Evolutionary conservation across 2,329 filamentous ascomycete genomes (phyloP).

Genomic region (Phaeosphaeriaceae sp.): DNA sequence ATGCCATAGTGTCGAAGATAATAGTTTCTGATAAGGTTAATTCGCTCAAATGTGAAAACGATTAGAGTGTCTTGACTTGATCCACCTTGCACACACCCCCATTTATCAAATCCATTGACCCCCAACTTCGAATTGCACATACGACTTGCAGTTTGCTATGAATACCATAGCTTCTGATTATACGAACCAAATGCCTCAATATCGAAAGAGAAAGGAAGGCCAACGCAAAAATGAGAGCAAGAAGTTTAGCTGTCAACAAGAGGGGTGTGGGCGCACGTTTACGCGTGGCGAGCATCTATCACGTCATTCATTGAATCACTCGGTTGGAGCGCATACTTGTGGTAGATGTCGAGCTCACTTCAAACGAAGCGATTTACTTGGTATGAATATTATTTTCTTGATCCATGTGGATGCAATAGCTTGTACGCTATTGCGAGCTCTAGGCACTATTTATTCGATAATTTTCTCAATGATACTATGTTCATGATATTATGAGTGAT

Average conservation of each 20-base stretch:
- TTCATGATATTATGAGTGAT: no score
- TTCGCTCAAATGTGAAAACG: conserved; percentile 11
- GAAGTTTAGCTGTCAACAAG: conserved; percentile 71
- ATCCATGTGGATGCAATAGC: background rate
- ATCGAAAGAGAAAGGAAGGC: conserved; percentile 69
- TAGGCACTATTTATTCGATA: background rate
- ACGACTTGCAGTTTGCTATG: conserved; percentile 23
- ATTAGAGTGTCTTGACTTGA: conserved; percentile 2
- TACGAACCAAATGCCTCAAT: conserved; percentile 55
- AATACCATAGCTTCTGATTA: conserved; percentile 21
- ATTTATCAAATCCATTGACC: conserved; percentile 30
- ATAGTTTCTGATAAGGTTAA: conserved; percentile 19
- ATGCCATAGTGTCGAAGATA: conserved; percentile 21
- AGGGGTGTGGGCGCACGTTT: conserved; percentile 91
- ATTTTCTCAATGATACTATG: no score
- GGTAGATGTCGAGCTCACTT: conserved; percentile 66
- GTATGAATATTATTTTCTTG: conserved; percentile 45
- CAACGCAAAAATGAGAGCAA: conserved; percentile 53
- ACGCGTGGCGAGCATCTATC: conserved; percentile 95
- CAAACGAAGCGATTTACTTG: conserved; percentile 64
- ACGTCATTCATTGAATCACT: conserved; percentile 91
- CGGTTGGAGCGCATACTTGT: conserved; percentile 61
- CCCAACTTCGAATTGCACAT: conserved; percentile 38
- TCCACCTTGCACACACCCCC: conserved; percentile 22
- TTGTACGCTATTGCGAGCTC: background rate